These are phyloP conservation scores for Rhizopogon sp. DNA, from an alignment of 768 basidiomycete species.

Conservation along the genomic window DNA sequence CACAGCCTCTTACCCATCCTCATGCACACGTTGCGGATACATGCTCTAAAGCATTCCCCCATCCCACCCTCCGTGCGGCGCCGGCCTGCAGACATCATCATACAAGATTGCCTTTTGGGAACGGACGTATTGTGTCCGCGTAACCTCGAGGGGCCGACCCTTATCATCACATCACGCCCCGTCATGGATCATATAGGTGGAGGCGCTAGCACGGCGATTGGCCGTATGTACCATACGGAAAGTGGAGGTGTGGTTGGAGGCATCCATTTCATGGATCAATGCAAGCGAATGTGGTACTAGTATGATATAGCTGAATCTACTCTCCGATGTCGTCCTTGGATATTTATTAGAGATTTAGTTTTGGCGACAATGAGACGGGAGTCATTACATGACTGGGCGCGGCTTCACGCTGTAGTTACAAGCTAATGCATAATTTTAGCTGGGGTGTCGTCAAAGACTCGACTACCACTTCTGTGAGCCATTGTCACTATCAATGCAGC, in stretches of 20 bases:
- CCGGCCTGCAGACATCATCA: constrained; percentile 33
- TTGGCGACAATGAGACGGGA: too few relatives aligned
- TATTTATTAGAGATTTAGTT: neutral
- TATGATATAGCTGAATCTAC: constrained; percentile 4
- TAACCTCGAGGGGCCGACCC: constrained; percentile 14
- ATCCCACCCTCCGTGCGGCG: constrained; percentile 22
- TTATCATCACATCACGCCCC: constrained; percentile 37
- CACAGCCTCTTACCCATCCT: constrained; percentile 30
- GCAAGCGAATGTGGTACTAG: constrained; percentile 31
- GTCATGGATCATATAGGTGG: constrained; percentile 40
- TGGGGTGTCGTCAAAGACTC: too few relatives aligned
- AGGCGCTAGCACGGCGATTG: constrained; percentile 27
- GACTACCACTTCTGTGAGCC: too few relatives aligned
- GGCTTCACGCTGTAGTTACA: too few relatives aligned
- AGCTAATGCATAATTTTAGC: too few relatives aligned
- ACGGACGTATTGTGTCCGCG: constrained; percentile 32
- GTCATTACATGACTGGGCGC: too few relatives aligned
- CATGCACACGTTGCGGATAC: constrained; percentile 23
- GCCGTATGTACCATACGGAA: constrained; percentile 26
- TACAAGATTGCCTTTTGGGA: constrained; percentile 40
- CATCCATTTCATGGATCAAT: constrained; percentile 38
- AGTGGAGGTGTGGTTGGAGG: constrained; percentile 43
- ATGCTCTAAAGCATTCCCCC: constrained; percentile 23
- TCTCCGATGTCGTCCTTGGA: neutral
- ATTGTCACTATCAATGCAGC: too few relatives aligned